Evolutionary conservation across 352 stramenopile species (phyloP).

Genomic region (Globisporangium cystogenes): DNA sequence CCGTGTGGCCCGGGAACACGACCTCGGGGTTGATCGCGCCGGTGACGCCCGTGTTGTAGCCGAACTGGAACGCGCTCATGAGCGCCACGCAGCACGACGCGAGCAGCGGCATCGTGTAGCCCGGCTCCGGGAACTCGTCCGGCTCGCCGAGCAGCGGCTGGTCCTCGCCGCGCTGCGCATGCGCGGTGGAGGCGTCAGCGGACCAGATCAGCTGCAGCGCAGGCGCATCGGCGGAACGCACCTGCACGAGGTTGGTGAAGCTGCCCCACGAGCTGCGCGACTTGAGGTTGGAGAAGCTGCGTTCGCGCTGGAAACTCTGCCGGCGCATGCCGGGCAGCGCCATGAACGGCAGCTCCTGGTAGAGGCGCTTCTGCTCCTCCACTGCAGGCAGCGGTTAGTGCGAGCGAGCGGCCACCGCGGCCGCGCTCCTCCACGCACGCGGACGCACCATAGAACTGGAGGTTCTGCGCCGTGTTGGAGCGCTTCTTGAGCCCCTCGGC

Average conservation of each 20-base stretch:
- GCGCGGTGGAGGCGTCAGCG: not conserved
- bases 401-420: too few relatives aligned
- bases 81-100: slow-evolving; percentile 61
- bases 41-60: slow-evolving; percentile 72
- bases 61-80: slow-evolving; percentile 67
- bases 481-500: slow-evolving; percentile 70
- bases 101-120: slow-evolving; percentile 62
- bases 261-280: slow-evolving; percentile 49
- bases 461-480: slow-evolving; percentile 74
- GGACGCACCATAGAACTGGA: slow-evolving; percentile 71
- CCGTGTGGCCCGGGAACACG: slow-evolving; percentile 58
- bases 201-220: too few relatives aligned
- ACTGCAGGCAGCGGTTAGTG: slow-evolving; percentile 19
- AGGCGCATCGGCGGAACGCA: slow-evolving; percentile 7
- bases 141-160: slow-evolving; percentile 53
- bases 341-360: slow-evolving; percentile 70
- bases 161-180: slow-evolving; percentile 53
- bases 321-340: slow-evolving; percentile 63
- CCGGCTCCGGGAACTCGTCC: slow-evolving; percentile 57
- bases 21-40: slow-evolving; percentile 52
- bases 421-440: too few relatives aligned
- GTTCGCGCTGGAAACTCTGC: slow-evolving; percentile 67
- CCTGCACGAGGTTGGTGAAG: slow-evolving; percentile 44
- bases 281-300: slow-evolving; percentile 66
- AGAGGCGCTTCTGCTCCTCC: slow-evolving; percentile 67